These are phyloP conservation scores for Didymella glomerata DNA, from an alignment of 2,329 filamentous ascomycete genomes.

Conservation along the genomic window DNA sequence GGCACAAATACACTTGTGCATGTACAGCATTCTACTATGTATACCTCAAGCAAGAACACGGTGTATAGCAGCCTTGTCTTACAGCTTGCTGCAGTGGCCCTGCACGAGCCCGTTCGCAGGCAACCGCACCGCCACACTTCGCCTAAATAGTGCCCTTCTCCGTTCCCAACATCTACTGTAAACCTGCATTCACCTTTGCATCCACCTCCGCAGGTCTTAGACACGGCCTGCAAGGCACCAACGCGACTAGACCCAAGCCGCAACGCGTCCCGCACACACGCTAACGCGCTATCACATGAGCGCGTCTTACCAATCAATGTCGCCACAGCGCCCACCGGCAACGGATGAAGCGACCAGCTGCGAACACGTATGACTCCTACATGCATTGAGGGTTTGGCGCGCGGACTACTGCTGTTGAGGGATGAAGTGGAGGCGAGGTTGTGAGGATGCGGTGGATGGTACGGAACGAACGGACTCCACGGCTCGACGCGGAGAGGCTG, in stretches of 20 bases:
- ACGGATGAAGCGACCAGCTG: neutral
- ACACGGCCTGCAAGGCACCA: conserved; percentile 16
- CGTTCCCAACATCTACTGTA: neutral
- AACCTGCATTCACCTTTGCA: neutral
- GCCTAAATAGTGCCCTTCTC: neutral
- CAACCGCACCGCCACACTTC: neutral
- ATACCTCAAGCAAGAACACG: neutral
- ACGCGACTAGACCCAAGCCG: conserved; percentile 3
- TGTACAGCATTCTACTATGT: too few relatives aligned
- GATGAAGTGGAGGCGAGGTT: neutral
- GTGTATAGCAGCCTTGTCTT: neutral
- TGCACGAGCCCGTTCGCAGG: neutral
- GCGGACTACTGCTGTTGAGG: neutral
- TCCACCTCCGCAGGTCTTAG: too few relatives aligned
- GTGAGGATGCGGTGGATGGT: neutral
- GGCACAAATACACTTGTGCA: too few relatives aligned
- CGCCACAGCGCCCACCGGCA: neutral
- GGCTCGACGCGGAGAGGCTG: neutral
- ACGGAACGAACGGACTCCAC: neutral
- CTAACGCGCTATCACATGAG: conserved; percentile 35
- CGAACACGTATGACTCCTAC: conserved; percentile 21
- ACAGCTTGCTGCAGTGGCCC: neutral
- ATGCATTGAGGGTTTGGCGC: neutral
- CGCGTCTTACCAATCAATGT: conserved; percentile 18
- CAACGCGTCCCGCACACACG: conserved; percentile 20